Evolutionary conservation across 2,329 filamentous ascomycete genomes (phyloP).

Genomic region (Stenocarpella maydis): DNA sequence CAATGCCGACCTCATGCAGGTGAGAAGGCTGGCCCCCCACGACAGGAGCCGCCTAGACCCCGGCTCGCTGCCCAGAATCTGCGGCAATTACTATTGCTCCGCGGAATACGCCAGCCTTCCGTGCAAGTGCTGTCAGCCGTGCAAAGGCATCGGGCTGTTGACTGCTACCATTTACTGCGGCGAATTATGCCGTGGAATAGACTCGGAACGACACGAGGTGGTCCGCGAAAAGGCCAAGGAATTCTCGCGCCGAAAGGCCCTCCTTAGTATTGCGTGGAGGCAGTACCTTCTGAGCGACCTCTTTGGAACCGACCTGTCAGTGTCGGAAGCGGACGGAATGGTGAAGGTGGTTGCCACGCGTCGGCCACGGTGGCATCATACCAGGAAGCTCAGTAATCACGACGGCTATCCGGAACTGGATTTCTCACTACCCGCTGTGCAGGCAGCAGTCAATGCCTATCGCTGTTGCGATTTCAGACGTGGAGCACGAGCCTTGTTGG

Average conservation of each 20-base stretch:
- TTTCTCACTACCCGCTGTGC: neutral
- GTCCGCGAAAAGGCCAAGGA: neutral
- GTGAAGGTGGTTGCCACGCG: accelerated
- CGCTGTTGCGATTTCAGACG: neutral
- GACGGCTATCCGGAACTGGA: neutral
- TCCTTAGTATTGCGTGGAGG: neutral
- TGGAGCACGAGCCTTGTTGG: neutral
- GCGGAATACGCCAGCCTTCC: no score
- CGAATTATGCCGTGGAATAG: neutral
- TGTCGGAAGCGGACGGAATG: neutral
- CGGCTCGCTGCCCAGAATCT: accelerated
- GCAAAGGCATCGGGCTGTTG: no score
- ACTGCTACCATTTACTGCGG: neutral
- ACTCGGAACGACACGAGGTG: neutral
- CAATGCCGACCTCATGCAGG: accelerated
- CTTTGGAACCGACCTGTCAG: accelerated
- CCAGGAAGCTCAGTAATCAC: accelerated
- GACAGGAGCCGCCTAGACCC: neutral
- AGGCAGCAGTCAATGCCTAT: neutral
- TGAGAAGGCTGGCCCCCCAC: accelerated
- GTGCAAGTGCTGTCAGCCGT: neutral
- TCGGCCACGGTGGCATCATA: no score
- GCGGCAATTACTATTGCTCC: neutral
- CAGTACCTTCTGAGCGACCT: neutral
- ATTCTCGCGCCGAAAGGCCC: neutral